Base-by-base conservation (phyloP, 208 protist species). In the Sergeia podlipaevii region DNA sequence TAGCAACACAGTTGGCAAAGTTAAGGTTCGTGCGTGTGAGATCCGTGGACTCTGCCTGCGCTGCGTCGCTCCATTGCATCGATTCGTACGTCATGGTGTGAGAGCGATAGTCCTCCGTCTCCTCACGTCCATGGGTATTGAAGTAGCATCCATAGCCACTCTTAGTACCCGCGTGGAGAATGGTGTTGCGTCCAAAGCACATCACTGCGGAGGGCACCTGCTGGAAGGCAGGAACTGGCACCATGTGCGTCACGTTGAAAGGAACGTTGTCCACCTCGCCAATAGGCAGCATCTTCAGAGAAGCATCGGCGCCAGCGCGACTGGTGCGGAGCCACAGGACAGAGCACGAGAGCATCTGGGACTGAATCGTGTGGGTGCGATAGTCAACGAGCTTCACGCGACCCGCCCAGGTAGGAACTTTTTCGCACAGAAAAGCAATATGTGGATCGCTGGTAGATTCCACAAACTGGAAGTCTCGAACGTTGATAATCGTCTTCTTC, bases 381-480 rank as follows among this genome's bases (percentile, higher is more conserved):
- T 80, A 93, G 47, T 96, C 73, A 56, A 90, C 69, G 11, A 91
- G 46, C 57, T 84, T 80, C 7, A 89, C 82, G 27, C 82, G 85
- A n/a, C 89, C 89, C 0, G 85, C 89, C 83, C 89, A 93, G 24
- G 80, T 85, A 15, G 89, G 82, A 15, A 82, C 42, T 27, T 60
- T 68, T 51, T 96, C 85, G 33, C 75, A 93, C 18, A 96, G 58
- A 55, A 96, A 60, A 6, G 78, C 85, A 37, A 96, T 10, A 17
- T 91, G 64, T 20, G 85, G 85, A 46, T 96, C 85, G 10, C 88
- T 75, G 5, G 50, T 29, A 0, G 85, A 84, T 17, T 78, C 77
- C 34, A 96, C 85, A 52, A 96, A 96, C 43, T 89, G 77, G 28
- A 96, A 50, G 57, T 96, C 89, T 4, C 89, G 85, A 0, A 96